Conservation (phyloP, 768 basidiomycete genomes). For the Chalciporus piperatus region DNA sequence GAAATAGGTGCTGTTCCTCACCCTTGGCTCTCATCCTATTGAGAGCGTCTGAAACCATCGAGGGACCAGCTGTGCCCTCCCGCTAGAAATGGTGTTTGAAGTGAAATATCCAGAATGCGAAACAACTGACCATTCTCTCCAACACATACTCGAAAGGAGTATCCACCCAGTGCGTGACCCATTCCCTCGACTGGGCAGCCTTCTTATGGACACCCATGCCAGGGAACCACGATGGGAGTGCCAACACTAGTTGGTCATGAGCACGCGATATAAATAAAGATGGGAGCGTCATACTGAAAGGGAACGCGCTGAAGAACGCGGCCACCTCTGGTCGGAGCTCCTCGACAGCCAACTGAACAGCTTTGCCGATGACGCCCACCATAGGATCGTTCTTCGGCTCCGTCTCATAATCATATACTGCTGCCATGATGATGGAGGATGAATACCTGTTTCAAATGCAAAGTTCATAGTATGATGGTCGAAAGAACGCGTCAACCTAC, state of each 20-base stretch:
- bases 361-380: constrained; percentile 25
- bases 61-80: constrained; percentile 10
- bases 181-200: constrained; percentile 19
- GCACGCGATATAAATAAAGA: constrained; percentile 2
- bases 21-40: constrained; percentile 1
- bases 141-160: constrained; percentile 16
- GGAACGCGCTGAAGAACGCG: constrained; percentile 15
- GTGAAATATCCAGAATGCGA: not conserved
- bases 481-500: not conserved
- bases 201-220: constrained; percentile 29
- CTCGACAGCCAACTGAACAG: constrained; percentile 21
- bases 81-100: constrained; percentile 6
- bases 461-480: not conserved
- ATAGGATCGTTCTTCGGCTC: constrained; percentile 26
- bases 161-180: constrained; percentile 18
- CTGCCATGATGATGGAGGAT: constrained; percentile 29
- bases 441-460: constrained; percentile 17
- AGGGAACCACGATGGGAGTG: constrained; percentile 27
- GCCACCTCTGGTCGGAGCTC: constrained; percentile 24
- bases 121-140: constrained; percentile 12
- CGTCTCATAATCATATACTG: constrained; percentile 33
- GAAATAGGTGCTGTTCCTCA: not conserved
- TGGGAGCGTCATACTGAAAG: constrained; percentile 1
- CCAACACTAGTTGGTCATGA: constrained; percentile 21
- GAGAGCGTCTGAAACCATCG: constrained; percentile 17